Percentiles rank a stretch among this genome's conserved stretches.
Conservation (phyloP, 2,329 filamentous ascomycete species). For the Stenocarpella maydis region DNA sequence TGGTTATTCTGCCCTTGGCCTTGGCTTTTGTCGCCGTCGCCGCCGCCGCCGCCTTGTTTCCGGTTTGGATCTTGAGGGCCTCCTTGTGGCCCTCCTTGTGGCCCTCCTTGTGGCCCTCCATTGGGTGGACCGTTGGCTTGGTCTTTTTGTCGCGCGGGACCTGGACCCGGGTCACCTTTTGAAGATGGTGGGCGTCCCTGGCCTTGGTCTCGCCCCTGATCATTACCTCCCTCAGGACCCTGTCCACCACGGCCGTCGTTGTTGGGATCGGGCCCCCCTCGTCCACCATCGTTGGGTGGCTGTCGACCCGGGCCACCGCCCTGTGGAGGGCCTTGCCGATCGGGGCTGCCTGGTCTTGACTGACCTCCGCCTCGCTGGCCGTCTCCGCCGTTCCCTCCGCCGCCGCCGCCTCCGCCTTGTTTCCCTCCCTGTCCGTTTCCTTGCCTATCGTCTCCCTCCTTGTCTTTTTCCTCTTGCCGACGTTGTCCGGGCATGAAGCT, state of each 20-base stretch:
- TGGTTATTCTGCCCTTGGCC: background rate
- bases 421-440: background rate
- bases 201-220: background rate
- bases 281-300: background rate
- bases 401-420: background rate
- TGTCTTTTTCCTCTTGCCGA: background rate
- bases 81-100: background rate
- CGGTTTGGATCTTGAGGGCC: background rate
- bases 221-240: background rate
- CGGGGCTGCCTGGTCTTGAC: background rate
- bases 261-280: conserved; percentile 3
- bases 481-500: conserved; percentile 6
- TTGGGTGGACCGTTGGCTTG: no score
- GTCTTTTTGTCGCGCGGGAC: background rate
- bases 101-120: background rate
- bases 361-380: background rate
- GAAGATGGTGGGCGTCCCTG: background rate
- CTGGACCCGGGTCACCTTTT: background rate
- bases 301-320: background rate
- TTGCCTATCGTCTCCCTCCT: background rate
- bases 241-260: background rate
- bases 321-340: conserved; percentile 5
- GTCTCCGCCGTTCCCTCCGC: background rate
- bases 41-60: background rate
- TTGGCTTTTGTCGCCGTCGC: no score